These are phyloP conservation scores for Mortierella sp. DNA, from an alignment of 371 early-diverging fungal genomes.

Conservation along the genomic window DNA sequence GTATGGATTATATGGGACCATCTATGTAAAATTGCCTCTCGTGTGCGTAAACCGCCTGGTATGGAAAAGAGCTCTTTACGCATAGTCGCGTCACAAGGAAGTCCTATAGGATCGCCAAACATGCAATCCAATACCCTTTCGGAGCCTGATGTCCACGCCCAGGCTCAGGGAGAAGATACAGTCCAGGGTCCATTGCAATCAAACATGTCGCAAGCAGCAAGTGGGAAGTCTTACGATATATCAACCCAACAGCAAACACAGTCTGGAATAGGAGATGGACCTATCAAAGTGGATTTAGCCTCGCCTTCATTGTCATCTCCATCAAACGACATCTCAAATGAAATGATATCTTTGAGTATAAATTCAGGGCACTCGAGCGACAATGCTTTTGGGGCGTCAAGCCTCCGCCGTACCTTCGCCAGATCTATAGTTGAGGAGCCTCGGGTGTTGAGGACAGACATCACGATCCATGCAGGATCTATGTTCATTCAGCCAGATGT, in stretches of 20 bases:
- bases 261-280: too few species aligned
- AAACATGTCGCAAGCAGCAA: neutral
- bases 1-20: slow-evolving; percentile 73
- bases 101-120: too few species aligned
- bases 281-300: too few species aligned
- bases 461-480: slow-evolving; percentile 2
- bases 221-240: neutral
- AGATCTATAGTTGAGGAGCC: neutral
- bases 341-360: too few species aligned
- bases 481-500: neutral
- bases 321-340: too few species aligned
- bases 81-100: too few species aligned
- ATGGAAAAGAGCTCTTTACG: neutral
- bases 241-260: neutral
- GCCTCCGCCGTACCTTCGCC: neutral
- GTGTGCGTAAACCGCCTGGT: slow-evolving; percentile 4
- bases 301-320: too few species aligned
- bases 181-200: neutral
- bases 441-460: neutral
- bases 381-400: neutral
- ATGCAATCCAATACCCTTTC: too few species aligned
- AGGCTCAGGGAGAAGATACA: neutral
- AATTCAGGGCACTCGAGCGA: neutral
- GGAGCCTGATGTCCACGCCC: too few species aligned
- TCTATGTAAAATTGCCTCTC: slow-evolving; percentile 66